These are phyloP conservation scores for Streptanthus diversifolius DNA, from an alignment of 345 rosid species.

Conservation along the genomic window DNA sequence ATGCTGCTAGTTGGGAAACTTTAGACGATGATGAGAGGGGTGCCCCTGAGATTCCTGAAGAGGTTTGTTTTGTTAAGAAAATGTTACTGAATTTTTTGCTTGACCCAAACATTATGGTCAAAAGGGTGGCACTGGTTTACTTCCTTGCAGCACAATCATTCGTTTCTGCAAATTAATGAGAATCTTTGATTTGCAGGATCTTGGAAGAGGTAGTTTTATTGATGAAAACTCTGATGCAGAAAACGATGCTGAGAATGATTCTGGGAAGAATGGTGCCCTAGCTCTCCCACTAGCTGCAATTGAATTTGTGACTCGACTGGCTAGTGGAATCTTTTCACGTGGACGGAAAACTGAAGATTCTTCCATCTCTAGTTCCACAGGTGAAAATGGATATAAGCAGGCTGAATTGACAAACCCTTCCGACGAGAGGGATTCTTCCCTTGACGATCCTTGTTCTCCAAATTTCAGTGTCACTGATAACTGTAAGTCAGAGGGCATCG, in stretches of 20 bases:
- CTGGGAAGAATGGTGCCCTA: conserved; percentile 67
- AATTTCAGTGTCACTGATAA: conserved; percentile 39
- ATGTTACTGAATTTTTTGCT: conserved; percentile 4
- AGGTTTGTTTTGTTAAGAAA: conserved; percentile 52
- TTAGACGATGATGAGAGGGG: conserved; percentile 65
- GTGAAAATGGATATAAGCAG: conserved; percentile 43
- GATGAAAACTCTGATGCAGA: conserved; percentile 44
- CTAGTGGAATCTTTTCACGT: conserved; percentile 79
- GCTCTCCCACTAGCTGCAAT: conserved; percentile 87
- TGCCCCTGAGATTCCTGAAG: conserved; percentile 52
- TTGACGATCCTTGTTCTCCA: conserved; percentile 45
- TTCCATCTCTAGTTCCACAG: conserved; percentile 41
- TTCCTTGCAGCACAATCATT: neutral
- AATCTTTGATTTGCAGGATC: conserved; percentile 47
- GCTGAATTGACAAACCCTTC: conserved; percentile 30
- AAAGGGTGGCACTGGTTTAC: neutral
- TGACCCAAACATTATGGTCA: neutral
- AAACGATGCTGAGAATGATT: conserved; percentile 39
- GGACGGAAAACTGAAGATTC: conserved; percentile 53
- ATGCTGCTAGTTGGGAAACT: conserved; percentile 99
- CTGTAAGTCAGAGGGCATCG: conserved; percentile 29
- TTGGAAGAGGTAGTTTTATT: conserved; percentile 35
- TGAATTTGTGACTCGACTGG: conserved; percentile 77
- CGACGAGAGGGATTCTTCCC: conserved; percentile 36
- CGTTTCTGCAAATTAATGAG: conserved; percentile 5